Base-by-base conservation (phyloP, 148 eudicot species). In the Amaranthus palmeri region DNA sequence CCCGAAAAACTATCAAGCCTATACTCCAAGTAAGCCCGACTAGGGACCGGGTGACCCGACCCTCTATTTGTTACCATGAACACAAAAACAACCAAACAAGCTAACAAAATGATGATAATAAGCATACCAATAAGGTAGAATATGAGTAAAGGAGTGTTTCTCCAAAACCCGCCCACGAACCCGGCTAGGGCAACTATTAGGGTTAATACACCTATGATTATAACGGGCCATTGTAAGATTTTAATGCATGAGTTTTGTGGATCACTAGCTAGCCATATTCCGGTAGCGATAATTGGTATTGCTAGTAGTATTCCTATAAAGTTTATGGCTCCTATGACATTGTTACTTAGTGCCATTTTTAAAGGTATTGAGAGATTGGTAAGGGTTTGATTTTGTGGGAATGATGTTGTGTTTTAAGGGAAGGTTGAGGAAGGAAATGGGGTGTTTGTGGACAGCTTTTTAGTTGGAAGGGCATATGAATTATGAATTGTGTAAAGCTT, bases 221-320 rank as follows among this genome's bases (percentile, higher is more conserved):
- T 90, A 18, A 93, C 86, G 0, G 98, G 98, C 91, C 92, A 87
- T 81, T 93, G 95, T 4, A 93, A 80, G 78, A 87, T 74, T 44
- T 81, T 86, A 4, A 90, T 84, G 10, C 98, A 90, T 0, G 90
- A 80, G 68, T 89, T 90, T 13, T 87, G 92, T 0, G 87, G 84
- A 70, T 86, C 76, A 4, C 79, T 84, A 4, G 91, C 71, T 15
- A 93, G 85, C 96, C 95, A 90, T 61, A 90, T 88, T 8, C 98
- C 98, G 6, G 89, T 72, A 1, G 89, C 95, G 63, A 93, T 86
- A 7, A 90, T 64, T 0, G 98, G 96, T 74, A 88, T 85, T 0
- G 96, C 87, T 42, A 93, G 87, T 57, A 93, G 83, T 85, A 87
- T 77, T 41, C 92, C 93, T 10, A 87, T 50, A 64, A 87, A 85